These are phyloP conservation scores for Fusarium sp. DNA, from an alignment of 2,329 filamentous ascomycete genomes.

Conservation along the genomic window DNA sequence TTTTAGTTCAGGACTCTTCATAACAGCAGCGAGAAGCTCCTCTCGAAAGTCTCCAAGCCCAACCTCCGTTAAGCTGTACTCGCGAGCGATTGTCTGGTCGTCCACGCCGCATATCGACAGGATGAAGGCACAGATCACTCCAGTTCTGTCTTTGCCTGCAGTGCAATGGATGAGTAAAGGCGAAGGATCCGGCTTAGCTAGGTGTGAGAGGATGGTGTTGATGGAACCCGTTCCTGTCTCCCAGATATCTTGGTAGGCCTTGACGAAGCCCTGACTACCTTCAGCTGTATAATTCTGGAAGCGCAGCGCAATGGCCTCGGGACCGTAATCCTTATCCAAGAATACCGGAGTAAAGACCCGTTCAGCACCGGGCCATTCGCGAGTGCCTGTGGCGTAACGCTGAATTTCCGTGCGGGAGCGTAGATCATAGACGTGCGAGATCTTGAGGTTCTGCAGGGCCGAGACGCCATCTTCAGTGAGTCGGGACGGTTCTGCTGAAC, in stretches of 20 bases:
- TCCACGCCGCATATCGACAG: slow-evolving; percentile 73
- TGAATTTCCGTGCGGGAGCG: slow-evolving; percentile 73
- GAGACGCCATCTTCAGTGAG: slow-evolving; percentile 67
- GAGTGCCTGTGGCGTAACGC: slow-evolving; percentile 52
- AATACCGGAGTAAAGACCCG: slow-evolving; percentile 75
- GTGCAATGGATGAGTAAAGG: slow-evolving; percentile 79
- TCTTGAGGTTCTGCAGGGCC: slow-evolving; percentile 67
- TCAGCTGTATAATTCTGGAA: slow-evolving; percentile 70
- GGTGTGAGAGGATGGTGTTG: slow-evolving; percentile 65
- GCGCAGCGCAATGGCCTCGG: slow-evolving; percentile 72
- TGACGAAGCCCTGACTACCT: slow-evolving; percentile 70
- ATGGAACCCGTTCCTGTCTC: slow-evolving; percentile 66
- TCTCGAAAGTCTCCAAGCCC: slow-evolving; percentile 69
- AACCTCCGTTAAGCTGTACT: slow-evolving; percentile 76
- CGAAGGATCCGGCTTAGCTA: slow-evolving; percentile 59
- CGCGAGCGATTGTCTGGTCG: slow-evolving; percentile 70
- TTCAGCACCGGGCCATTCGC: slow-evolving; percentile 59
- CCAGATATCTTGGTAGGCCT: slow-evolving; percentile 74
- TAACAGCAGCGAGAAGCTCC: slow-evolving; percentile 63
- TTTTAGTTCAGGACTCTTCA: slow-evolving; percentile 64
- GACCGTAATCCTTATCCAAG: slow-evolving; percentile 69
- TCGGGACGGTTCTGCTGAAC: slow-evolving; percentile 75
- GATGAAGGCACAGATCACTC: slow-evolving; percentile 76
- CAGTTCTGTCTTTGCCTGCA: slow-evolving; percentile 83
- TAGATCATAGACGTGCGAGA: slow-evolving; percentile 77